Percentiles rank a stretch among this genome's conserved stretches.
These are phyloP conservation scores for Onygenales sp. DNA, from an alignment of 2,329 filamentous ascomycete genomes.

Conservation along the genomic window DNA sequence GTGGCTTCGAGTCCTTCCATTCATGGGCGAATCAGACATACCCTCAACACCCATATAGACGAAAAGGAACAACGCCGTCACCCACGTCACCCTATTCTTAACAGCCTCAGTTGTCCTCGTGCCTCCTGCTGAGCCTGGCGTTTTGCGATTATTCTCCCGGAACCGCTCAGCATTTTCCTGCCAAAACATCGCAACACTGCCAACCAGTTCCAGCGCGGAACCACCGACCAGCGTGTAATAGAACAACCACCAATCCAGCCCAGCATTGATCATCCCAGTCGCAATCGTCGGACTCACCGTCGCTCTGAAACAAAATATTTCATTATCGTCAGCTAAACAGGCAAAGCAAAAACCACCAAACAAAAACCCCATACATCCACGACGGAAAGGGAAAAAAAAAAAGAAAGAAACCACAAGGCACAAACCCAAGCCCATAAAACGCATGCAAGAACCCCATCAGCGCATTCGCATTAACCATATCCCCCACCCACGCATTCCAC, in stretches of 20 bases:
- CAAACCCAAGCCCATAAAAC: constrained; percentile 52
- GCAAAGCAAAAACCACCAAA: too few relatives aligned
- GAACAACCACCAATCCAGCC: constrained; percentile 57
- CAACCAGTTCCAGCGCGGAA: constrained; percentile 44
- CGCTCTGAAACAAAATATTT: constrained; percentile 35
- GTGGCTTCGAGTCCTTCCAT: neutral
- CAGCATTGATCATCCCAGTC: constrained; percentile 54
- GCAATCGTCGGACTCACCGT: constrained; percentile 60
- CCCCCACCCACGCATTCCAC: constrained; percentile 53
- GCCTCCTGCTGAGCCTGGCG: neutral
- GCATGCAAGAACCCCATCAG: constrained; percentile 60
- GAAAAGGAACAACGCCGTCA: constrained; percentile 61
- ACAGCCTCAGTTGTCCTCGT: constrained; percentile 14
- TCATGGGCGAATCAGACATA: constrained; percentile 22
- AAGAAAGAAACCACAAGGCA: neutral
- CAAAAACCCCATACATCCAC: too few relatives aligned
- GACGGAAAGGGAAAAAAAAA: too few relatives aligned
- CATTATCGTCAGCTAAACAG: constrained; percentile 7
- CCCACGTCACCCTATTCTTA: constrained; percentile 49
- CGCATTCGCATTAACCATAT: constrained; percentile 61
- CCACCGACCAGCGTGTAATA: constrained; percentile 61
- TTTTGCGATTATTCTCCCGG: constrained; percentile 24
- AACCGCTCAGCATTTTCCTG: constrained; percentile 46
- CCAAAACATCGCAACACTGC: constrained; percentile 52
- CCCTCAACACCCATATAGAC: constrained; percentile 67